These are phyloP conservation scores for Ceratobasidium sp. DNA, from an alignment of 1,284 basidiomycete genomes.

Conservation along the genomic window DNA sequence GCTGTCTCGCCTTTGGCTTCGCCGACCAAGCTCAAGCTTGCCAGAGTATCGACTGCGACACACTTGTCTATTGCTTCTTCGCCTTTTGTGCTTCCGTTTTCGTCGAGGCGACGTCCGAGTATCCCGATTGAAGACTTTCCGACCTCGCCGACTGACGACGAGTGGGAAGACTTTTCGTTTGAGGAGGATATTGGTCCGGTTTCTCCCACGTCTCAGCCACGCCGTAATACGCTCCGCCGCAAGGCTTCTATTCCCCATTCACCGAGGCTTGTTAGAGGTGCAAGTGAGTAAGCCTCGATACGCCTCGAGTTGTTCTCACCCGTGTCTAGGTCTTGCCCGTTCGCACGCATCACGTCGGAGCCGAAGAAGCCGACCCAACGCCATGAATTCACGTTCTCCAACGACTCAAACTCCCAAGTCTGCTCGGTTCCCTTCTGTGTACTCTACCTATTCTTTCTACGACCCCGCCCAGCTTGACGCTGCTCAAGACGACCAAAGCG, in stretches of 20 bases:
- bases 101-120: constrained; percentile 25
- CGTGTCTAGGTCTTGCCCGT: constrained; percentile 31
- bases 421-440: constrained; percentile 25
- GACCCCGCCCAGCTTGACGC: constrained; percentile 28
- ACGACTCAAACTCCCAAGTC: constrained; percentile 1
- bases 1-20: not conserved
- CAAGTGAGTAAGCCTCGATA: constrained; percentile 21
- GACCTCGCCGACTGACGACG: constrained; percentile 31
- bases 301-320: no score
- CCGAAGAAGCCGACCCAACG: constrained; percentile 17
- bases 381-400: constrained; percentile 13
- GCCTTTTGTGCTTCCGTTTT: constrained; percentile 16
- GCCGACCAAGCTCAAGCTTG: constrained; percentile 9
- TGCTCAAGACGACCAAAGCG: constrained; percentile 4
- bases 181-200: constrained; percentile 21
- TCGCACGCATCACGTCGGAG: constrained; percentile 41
- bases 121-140: constrained; percentile 40
- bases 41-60: constrained; percentile 18
- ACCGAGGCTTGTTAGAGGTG: constrained; percentile 33
- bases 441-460: constrained; percentile 43
- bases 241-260: constrained; percentile 29
- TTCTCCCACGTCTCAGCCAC: constrained; percentile 6
- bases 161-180: constrained; percentile 44
- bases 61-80: constrained; percentile 31
- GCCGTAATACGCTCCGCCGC: constrained; percentile 24